Evolutionary conservation across 140 eudicot species (phyloP), one percentile per base, ranked within the genome.

Genomic region (Senecio squalidus): DNA sequence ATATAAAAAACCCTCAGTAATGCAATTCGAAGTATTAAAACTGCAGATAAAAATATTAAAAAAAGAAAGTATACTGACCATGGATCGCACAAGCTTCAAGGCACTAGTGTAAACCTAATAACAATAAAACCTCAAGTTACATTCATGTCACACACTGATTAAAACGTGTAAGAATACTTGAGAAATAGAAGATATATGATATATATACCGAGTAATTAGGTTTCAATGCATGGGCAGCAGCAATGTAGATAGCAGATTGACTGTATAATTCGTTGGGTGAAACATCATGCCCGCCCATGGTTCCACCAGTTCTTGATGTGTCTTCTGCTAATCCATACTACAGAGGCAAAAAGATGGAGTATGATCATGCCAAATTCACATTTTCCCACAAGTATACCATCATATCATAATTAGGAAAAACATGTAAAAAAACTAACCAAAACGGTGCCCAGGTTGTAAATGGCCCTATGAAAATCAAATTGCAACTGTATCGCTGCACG

Each of bases 281-380:
- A 44, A 83, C 83, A 30, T 90, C 97, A 60, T 85, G 83, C 28
- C 77, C 74, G 7, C 68, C 63, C 28, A 67, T 43, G 30, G 80
- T 20, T 46, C 88, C 88, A 23, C 97, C 97, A 38, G 81, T 73
- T 86, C 97, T 85, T 58, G 93, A 81, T 14, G 89, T 80, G 80
- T 90, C 97, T 62, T 90, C 97, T 51, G 97, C 95, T 86, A 90
- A 76, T 58, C 97, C 97, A 72, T 90, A 90, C 95, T 89, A 82
- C 74, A 63, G 48, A 65, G 3, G 8, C 17, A 59, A 29, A 59
- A 25, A 13, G 9, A 36, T 57, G 27, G 62, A 67, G 50, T 60
- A 51, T 13, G 33, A 9, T 45, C 30, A 46, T 5, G 20, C 48
- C 58, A 49, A 46, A 9, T 31, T 46, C 51, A 34, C 9, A 10